Conservation (phyloP, 805 yeast species). For the Metschnikowia koreensis region DNA sequence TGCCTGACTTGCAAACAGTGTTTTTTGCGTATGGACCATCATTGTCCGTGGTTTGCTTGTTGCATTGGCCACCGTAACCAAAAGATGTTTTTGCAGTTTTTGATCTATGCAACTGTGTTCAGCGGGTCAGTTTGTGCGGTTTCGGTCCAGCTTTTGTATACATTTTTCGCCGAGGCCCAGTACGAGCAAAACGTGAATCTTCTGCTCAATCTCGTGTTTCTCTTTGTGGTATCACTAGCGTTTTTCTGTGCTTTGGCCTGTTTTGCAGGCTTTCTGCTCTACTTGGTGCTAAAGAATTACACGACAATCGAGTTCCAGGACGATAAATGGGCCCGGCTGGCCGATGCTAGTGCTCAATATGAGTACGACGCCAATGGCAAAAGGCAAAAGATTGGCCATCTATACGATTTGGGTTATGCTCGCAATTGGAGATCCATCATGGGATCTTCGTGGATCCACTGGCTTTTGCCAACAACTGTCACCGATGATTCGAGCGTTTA, state of each 20-base stretch:
- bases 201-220: conserved; percentile 58
- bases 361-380: conserved; percentile 40
- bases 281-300: conserved; percentile 57
- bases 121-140: conserved; percentile 40
- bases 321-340: conserved; percentile 44
- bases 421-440: conserved; percentile 67
- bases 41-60: conserved; percentile 87
- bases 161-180: conserved; percentile 44
- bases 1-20: conserved; percentile 51
- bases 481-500: conserved; percentile 19
- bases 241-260: conserved; percentile 41
- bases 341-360: conserved; percentile 28
- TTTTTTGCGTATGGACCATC: conserved; percentile 56
- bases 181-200: conserved; percentile 40
- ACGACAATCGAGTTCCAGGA: conserved; percentile 84
- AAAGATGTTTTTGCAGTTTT: conserved; percentile 73
- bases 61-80: conserved; percentile 85
- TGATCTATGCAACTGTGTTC: conserved; percentile 53
- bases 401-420: conserved; percentile 69
- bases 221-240: conserved; percentile 58
- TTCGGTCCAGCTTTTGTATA: conserved; percentile 43
- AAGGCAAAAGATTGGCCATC: conserved; percentile 53
- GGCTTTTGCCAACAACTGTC: conserved; percentile 62
- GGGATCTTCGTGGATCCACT: conserved; percentile 65
- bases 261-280: conserved; percentile 58